A percentile compares a stretch with the other conserved stretches of the same genome.
phyloP scores from a whole-genome alignment of 2,329 filamentous ascomycete genomes.

The Ophiocordyceps unilateralis region DNA sequence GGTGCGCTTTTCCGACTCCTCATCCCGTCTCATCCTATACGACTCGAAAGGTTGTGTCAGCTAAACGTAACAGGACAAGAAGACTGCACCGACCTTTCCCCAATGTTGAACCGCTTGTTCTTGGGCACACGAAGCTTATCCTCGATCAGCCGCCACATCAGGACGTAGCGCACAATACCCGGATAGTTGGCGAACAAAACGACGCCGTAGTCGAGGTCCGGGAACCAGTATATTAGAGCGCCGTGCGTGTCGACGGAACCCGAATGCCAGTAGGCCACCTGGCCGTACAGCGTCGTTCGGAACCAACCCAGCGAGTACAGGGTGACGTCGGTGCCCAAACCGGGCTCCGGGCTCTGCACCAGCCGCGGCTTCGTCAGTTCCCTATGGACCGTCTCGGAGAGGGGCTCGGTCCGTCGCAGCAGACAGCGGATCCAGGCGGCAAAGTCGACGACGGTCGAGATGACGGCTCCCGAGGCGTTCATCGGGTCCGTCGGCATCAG shows the following conservation, averaged over 20 bases:
- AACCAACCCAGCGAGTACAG: conserved; percentile 15
- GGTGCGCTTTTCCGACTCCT: conserved; percentile 7
- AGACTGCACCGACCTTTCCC: conserved; percentile 2
- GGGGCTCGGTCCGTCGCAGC: conserved; percentile 13
- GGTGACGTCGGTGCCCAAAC: conserved; percentile 4
- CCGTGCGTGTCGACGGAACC: conserved; percentile 12
- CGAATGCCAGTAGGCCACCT: conserved; percentile 12
- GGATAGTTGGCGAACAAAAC: conserved; percentile 18
- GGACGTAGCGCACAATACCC: conserved; percentile 11
- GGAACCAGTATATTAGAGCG: conserved; percentile 12
- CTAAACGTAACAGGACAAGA: no score
- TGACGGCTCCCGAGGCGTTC: conserved; percentile 22
- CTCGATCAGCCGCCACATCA: conserved; percentile 13
- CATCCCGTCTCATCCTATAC: background rate
- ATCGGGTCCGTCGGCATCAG: conserved; percentile 10
- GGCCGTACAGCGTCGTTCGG: conserved; percentile 9
- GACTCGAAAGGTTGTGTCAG: background rate
- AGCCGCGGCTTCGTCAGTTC: conserved; percentile 14
- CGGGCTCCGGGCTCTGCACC: conserved; percentile 7
- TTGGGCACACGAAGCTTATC: conserved; percentile 11
- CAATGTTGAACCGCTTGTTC: conserved; percentile 7
- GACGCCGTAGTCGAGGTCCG: conserved; percentile 3
- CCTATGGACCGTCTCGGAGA: conserved; percentile 9
- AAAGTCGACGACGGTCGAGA: conserved; percentile 33
- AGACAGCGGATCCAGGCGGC: conserved; percentile 32